Evolutionary conservation across 768 basidiomycete species (phyloP).

Genomic region (Suillus hirtellus): DNA sequence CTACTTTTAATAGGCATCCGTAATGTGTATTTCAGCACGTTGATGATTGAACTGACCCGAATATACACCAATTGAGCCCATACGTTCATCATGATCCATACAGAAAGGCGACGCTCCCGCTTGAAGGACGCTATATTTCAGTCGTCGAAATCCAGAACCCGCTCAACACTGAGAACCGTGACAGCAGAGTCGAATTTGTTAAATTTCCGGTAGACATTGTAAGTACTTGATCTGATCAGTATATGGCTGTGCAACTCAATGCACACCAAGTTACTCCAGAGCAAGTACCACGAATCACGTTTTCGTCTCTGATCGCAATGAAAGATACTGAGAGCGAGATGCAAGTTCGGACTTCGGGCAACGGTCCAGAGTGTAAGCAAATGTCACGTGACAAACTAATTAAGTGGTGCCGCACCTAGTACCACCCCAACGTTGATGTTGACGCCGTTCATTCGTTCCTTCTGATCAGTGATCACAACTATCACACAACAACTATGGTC

Average conservation of each 20-base stretch:
- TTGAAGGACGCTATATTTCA: too few species aligned
- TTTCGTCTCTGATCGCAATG: neutral
- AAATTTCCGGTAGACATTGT: too few species aligned
- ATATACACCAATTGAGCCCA: neutral
- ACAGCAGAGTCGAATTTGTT: too few species aligned
- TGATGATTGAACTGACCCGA: neutral
- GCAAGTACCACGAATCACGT: neutral
- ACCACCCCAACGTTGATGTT: too few species aligned
- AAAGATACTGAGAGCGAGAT: neutral
- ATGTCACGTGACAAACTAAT: too few species aligned
- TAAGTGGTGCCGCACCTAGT: too few species aligned
- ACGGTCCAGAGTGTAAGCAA: too few species aligned
- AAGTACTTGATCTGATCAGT: too few species aligned
- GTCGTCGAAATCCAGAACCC: too few species aligned
- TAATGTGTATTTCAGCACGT: neutral
- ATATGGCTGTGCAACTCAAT: neutral
- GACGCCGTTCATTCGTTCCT: neutral
- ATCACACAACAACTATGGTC: conserved; percentile 33
- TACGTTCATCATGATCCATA: neutral
- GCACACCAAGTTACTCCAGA: neutral
- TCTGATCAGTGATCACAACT: neutral
- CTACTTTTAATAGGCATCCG: neutral
- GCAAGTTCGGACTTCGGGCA: neutral
- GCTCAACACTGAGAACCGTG: too few species aligned
- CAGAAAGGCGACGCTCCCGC: neutral